phyloP scores from a whole-genome alignment of 2,329 filamentous ascomycete species.

The Penicillium sp. region DNA sequence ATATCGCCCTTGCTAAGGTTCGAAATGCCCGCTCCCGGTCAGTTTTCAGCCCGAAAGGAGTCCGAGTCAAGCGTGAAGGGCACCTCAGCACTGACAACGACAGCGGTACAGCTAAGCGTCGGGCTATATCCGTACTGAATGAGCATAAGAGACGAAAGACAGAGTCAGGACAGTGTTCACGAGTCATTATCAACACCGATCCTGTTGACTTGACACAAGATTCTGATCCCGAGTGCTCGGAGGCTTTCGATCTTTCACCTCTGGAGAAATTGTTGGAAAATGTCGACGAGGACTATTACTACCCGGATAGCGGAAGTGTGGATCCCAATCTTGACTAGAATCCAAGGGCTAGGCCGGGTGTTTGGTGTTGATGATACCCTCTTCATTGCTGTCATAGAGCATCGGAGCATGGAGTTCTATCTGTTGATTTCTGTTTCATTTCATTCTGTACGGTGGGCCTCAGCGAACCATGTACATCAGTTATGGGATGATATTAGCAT shows the following conservation, averaged over 20 bases:
- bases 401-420: too few relatives aligned
- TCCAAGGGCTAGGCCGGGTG: too few relatives aligned
- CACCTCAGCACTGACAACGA: not conserved
- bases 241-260: not conserved
- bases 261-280: not conserved
- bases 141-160: not conserved
- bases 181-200: not conserved
- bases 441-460: too few relatives aligned
- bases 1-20: constrained; percentile 26
- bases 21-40: constrained; percentile 20
- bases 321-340: not conserved
- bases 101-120: not conserved
- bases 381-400: too few relatives aligned
- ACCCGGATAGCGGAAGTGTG: not conserved
- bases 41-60: not conserved
- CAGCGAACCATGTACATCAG: too few relatives aligned
- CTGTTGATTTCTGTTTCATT: too few relatives aligned
- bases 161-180: not conserved
- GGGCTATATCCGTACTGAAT: not conserved
- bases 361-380: too few relatives aligned
- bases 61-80: not conserved
- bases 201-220: not conserved
- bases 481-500: too few relatives aligned
- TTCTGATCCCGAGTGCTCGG: not conserved
- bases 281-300: not conserved